Evolutionary conservation across 148 eudicot species (phyloP).

Genomic region (Drosera capensis): DNA sequence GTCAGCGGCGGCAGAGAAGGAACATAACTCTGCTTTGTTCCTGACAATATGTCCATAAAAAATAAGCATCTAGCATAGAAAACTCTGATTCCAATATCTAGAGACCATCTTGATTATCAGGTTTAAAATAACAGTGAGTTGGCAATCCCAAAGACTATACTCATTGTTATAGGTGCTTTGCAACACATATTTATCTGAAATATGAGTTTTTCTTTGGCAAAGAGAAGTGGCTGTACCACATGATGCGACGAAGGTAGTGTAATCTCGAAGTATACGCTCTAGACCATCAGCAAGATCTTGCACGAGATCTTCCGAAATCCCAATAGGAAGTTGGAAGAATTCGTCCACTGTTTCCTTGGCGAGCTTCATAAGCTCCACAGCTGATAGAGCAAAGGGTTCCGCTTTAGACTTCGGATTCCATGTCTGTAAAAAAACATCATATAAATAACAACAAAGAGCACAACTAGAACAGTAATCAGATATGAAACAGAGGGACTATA

Average conservation of each 20-base stretch:
- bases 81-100: no score
- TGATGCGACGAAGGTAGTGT: constrained; percentile 58
- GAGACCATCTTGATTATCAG: no score
- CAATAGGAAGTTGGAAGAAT: constrained; percentile 59
- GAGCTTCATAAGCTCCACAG: constrained; percentile 44
- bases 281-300: constrained; percentile 51
- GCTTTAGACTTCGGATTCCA: constrained; percentile 93
- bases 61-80: no score
- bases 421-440: no score
- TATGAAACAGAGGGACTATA: no score
- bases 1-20: constrained; percentile 93
- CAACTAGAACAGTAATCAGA: no score
- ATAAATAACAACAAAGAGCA: no score
- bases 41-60: constrained; percentile 15
- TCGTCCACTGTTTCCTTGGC: constrained; percentile 49
- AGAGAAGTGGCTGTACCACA: constrained; percentile 43
- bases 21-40: constrained; percentile 78
- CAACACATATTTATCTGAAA: no score
- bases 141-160: no score
- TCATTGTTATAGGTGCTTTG: no score
- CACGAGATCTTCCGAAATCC: constrained; percentile 52
- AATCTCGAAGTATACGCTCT: constrained; percentile 55
- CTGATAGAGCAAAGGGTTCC: constrained; percentile 81
- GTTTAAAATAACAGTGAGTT: no score
- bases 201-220: no score